phyloP scores from a whole-genome alignment of 75 land plant species.

The Pinus albicaulis region DNA sequence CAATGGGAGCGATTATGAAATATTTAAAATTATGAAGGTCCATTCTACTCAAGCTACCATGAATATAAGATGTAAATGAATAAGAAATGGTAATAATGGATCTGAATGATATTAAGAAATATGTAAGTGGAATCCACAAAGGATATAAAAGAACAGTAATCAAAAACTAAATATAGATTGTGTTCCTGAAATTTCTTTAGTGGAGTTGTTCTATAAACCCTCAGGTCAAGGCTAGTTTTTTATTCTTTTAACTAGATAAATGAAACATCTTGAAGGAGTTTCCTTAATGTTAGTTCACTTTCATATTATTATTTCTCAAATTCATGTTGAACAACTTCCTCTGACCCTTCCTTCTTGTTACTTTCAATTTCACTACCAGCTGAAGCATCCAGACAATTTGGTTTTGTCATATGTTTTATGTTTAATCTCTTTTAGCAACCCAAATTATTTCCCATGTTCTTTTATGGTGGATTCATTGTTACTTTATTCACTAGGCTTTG shows the following conservation, averaged over 20 bases:
- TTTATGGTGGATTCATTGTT: constrained; percentile 55
- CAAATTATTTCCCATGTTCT: constrained; percentile 66
- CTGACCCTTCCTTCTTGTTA: constrained; percentile 12
- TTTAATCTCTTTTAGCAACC: constrained; percentile 56
- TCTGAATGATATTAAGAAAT: neutral
- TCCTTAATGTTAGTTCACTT: constrained; percentile 37
- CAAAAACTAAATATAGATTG: neutral
- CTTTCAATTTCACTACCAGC: constrained; percentile 5
- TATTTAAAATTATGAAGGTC: neutral
- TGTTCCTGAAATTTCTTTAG: neutral
- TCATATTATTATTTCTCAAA: constrained; percentile 33
- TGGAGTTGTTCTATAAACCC: constrained; percentile 39
- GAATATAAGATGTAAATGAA: no score
- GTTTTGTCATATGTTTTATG: constrained; percentile 38
- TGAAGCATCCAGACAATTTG: constrained; percentile 11
- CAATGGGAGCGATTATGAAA: neutral
- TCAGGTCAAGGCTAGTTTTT: constrained; percentile 77
- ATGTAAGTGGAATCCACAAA: neutral
- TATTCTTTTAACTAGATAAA: constrained; percentile 84
- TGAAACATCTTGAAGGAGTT: constrained; percentile 64
- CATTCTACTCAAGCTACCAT: neutral
- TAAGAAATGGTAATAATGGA: neutral
- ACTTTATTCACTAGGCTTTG: constrained; percentile 49
- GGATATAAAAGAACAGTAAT: neutral
- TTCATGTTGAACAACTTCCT: constrained; percentile 20